Evolutionary conservation across 2,329 filamentous ascomycete genomes (phyloP).

Genomic region (Aspergillus carbonarius): DNA sequence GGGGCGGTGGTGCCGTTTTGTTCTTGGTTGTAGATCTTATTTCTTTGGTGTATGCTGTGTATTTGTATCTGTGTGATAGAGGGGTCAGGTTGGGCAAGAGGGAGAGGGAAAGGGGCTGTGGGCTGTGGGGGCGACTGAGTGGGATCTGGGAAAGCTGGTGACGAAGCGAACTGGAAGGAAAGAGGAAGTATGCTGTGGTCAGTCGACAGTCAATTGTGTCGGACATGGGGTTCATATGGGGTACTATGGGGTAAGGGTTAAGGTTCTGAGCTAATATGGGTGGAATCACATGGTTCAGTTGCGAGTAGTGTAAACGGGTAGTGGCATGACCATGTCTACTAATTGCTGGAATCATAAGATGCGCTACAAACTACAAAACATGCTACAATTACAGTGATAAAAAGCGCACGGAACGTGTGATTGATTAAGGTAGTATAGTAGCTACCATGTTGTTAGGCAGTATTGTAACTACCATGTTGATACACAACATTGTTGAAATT

Average conservation of each 20-base stretch:
- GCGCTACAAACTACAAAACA: too few species aligned
- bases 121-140: background rate
- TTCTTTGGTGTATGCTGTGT: background rate
- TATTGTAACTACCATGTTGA: conserved; percentile 7
- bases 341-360: too few species aligned
- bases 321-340: too few species aligned
- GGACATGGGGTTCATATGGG: too few species aligned
- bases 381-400: too few species aligned
- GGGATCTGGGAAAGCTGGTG: background rate
- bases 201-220: too few species aligned
- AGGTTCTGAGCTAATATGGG: too few species aligned
- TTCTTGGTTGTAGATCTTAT: conserved; percentile 31
- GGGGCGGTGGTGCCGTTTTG: conserved; percentile 70
- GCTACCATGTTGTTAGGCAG: conserved; percentile 12
- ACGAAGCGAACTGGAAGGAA: too few species aligned
- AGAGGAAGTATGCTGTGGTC: too few species aligned
- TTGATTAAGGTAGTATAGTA: conserved; percentile 14
- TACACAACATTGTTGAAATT: conserved; percentile 40
- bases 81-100: background rate
- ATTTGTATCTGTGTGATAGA: background rate
- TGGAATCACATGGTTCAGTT: too few species aligned
- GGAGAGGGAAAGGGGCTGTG: background rate
- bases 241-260: too few species aligned
- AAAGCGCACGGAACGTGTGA: background rate
- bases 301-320: too few species aligned